Evolutionary conservation across 495 filamentous ascomycete genomes (phyloP).

Genomic region (Daldinia concentrica): DNA sequence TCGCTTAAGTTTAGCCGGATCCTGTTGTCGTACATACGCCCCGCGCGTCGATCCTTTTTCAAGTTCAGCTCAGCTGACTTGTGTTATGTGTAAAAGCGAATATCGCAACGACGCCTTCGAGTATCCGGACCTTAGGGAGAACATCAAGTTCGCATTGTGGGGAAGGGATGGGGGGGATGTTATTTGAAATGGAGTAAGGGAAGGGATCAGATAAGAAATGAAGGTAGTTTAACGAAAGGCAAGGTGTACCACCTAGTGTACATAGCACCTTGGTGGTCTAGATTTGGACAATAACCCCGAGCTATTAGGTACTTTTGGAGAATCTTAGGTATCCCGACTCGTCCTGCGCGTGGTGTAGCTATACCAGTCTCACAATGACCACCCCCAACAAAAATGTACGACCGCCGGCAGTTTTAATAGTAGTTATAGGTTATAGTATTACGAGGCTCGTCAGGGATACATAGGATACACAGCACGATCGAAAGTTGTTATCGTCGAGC

Average conservation of each 20-base stretch:
- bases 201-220: neutral
- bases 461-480: neutral
- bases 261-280: neutral
- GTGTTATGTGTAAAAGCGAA: constrained; percentile 4
- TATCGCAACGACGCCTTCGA: constrained; percentile 6
- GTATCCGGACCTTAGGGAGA: neutral
- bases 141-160: constrained; percentile 18
- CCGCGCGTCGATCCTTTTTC: constrained; percentile 29
- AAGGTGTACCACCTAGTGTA: neutral
- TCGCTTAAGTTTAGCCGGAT: neutral
- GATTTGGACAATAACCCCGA: neutral
- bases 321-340: neutral
- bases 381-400: neutral
- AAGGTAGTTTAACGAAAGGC: neutral
- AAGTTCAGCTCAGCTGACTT: constrained; percentile 31
- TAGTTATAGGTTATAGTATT: neutral
- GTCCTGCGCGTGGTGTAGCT: neutral
- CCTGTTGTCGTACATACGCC: neutral
- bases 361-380: neutral
- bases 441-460: neutral
- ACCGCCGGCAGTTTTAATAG: neutral
- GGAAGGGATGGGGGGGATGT: neutral
- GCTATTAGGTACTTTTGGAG: neutral
- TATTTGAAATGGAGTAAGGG: neutral
- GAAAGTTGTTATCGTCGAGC: neutral